Percentiles rank a stretch among this genome's conserved stretches.
These are phyloP conservation scores for Nitzschia sp. DNA, from an alignment of 108 stramenopile species.

Conservation along the genomic window DNA sequence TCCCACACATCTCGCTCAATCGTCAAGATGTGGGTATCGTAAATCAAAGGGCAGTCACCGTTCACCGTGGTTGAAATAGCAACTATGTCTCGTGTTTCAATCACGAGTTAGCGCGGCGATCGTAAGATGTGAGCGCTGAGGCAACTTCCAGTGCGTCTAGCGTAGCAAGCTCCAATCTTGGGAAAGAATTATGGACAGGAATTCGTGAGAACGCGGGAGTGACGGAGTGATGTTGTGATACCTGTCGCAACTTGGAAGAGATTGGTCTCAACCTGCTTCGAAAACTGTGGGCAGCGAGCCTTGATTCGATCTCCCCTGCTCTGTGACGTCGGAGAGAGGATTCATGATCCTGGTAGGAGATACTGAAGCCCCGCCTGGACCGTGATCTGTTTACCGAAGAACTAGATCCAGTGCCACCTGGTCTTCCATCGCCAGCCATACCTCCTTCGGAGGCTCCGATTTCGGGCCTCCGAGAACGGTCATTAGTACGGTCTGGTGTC, in stretches of 20 bases:
- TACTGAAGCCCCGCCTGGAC: neutral
- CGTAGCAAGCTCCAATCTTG: neutral
- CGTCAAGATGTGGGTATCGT: no score
- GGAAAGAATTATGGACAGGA: neutral
- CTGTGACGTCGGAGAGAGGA: neutral
- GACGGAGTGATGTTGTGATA: neutral
- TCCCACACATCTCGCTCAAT: no score
- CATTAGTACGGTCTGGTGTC: no score
- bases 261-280: neutral
- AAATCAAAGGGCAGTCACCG: no score
- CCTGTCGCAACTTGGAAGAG: neutral
- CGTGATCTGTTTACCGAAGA: neutral
- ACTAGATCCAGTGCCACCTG: no score
- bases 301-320: neutral
- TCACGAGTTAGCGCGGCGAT: no score
- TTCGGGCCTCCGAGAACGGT: no score
- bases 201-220: no score
- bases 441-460: no score
- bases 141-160: constrained; percentile 3
- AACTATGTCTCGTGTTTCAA: no score
- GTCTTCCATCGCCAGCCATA: no score
- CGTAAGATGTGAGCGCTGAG: neutral
- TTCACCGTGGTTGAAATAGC: no score
- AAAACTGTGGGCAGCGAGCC: neutral
- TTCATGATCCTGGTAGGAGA: neutral